phyloP scores from a whole-genome alignment of 2,329 filamentous ascomycete genomes.

The Teratosphaeria viscida region DNA sequence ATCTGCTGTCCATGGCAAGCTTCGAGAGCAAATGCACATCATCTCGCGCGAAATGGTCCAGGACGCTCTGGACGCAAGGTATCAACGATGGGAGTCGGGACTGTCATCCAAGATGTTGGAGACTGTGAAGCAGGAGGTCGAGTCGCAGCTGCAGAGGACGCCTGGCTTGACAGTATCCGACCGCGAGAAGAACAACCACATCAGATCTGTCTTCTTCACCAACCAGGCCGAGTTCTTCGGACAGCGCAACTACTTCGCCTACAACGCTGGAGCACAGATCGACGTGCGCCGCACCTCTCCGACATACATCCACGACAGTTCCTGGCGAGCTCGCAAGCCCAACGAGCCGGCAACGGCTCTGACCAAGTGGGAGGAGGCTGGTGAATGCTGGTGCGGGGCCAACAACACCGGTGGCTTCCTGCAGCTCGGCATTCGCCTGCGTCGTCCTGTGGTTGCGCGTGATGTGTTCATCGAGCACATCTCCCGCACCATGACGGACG shows the following conservation, averaged over 20 bases:
- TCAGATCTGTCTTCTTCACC: not conserved
- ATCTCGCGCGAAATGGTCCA: slow-evolving; percentile 7
- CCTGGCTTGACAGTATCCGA: not conserved
- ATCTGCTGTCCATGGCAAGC: slow-evolving; percentile 24
- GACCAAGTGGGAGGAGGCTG: slow-evolving; percentile 61
- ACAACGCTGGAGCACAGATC: slow-evolving; percentile 55
- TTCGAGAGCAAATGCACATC: slow-evolving; percentile 6
- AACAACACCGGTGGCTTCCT: slow-evolving; percentile 37
- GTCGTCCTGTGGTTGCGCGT: slow-evolving; percentile 27
- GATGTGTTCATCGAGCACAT: slow-evolving; percentile 38
- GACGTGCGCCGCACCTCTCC: slow-evolving; percentile 52
- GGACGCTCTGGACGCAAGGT: slow-evolving; percentile 8
- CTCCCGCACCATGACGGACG: slow-evolving; percentile 28
- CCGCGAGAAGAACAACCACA: not conserved
- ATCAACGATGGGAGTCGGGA: slow-evolving; percentile 1
- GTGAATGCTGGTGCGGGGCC: slow-evolving; percentile 77
- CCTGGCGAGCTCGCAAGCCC: not conserved
- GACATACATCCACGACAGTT: slow-evolving; percentile 19
- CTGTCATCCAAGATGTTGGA: not conserved
- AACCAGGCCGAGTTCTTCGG: not conserved
- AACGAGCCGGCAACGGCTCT: slow-evolving; percentile 42
- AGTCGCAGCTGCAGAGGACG: not conserved
- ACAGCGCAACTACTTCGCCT: slow-evolving; percentile 61
- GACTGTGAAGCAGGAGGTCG: not conserved
- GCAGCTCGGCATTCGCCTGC: slow-evolving; percentile 49